Evolutionary conservation across 306 rosid species (phyloP).

Genomic region (Adenanthera pavonina): DNA sequence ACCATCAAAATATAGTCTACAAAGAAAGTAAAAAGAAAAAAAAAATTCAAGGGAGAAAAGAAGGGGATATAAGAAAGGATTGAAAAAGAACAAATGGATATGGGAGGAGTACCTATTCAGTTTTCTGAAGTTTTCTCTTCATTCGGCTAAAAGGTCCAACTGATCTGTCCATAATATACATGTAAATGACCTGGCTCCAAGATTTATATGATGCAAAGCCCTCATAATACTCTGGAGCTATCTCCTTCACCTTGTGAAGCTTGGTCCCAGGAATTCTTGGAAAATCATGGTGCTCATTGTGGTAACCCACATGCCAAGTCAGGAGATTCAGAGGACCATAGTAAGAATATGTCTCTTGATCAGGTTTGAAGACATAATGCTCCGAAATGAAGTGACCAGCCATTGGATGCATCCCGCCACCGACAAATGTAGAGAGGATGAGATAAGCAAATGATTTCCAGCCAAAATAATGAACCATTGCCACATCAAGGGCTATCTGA

Average conservation of each 20-base stretch:
- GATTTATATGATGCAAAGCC: slow-evolving; percentile 67
- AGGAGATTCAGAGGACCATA: slow-evolving; percentile 87
- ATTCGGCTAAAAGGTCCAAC: slow-evolving; percentile 91
- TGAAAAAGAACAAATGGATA: slow-evolving; percentile 15
- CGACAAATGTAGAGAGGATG: slow-evolving; percentile 84
- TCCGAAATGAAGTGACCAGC: slow-evolving; percentile 98
- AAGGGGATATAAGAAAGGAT: background rate
- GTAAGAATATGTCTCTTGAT: slow-evolving; percentile 92
- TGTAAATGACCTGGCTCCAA: slow-evolving; percentile 83
- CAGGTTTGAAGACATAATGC: slow-evolving; percentile 86
- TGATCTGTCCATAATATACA: slow-evolving; percentile 81
- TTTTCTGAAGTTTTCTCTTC: slow-evolving; percentile 76
- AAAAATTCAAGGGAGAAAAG: slow-evolving; percentile 27
- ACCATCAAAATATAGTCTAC: slow-evolving; percentile 1
- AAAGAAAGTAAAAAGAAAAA: background rate
- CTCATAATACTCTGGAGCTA: slow-evolving; percentile 79
- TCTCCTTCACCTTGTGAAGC: slow-evolving; percentile 89
- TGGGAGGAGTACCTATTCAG: slow-evolving; percentile 51
- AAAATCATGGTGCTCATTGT: slow-evolving; percentile 93
- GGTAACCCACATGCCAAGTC: slow-evolving; percentile 91
- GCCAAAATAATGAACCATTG: slow-evolving; percentile 74
- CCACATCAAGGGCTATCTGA: slow-evolving; percentile 67
- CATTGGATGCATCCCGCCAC: slow-evolving; percentile 99
- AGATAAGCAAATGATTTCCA: slow-evolving; percentile 81
- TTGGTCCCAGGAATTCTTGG: slow-evolving; percentile 89